Base-by-base conservation (phyloP, 768 basidiomycete genomes). In the Mycena alexandri region DNA sequence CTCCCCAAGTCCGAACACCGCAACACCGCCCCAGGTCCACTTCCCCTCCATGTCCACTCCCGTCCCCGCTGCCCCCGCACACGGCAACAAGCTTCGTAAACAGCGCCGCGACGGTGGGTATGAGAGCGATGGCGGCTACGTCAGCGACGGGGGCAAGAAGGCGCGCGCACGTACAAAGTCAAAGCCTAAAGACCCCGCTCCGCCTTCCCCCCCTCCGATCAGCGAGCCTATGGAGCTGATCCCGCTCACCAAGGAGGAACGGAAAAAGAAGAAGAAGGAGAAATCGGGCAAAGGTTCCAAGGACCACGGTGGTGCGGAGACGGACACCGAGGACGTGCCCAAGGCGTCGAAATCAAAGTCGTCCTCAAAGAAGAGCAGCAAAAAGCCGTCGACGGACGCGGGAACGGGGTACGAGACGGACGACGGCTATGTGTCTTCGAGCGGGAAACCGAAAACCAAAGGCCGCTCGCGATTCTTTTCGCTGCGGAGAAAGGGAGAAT, bases 51-150 rank as follows among this genome's bases (percentile, higher is more conserved):
- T 6, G 29, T 29, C 29, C 6, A 29, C 29, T 6, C 52, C 66
- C 33, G 33, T 59, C 6, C 6, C 50, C 36, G 17, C 44, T n/a
- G 42, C 55, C 8, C 52, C 36, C 12, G 11, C 56, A 3, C 13
- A 17, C 46, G 64, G 44, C 51, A 63, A 63, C 56, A 60, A 61
- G 43, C 62, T 67, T 2, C 68, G 67, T 21, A 71, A 71, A n/a
- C 57, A 43, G 24, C 65, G 65, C 5, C 69, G 62, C 11, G 77
- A 69, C 21, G 85, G 84, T 71, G 86, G 85, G 3, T 83, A 87
- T 70, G 86, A 87, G 51, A 86, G 84, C 67, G 86, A 87, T 65
- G 85, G 82, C 5, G 86, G 83, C 1, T 85, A 86, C 70, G 67
- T 85, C 42, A 86, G 85, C 56, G 86, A 87, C 48, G 73, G 72